Evolutionary conservation across 1,284 basidiomycete genomes (phyloP).

Genomic region (Ceratobasidium sp.): DNA sequence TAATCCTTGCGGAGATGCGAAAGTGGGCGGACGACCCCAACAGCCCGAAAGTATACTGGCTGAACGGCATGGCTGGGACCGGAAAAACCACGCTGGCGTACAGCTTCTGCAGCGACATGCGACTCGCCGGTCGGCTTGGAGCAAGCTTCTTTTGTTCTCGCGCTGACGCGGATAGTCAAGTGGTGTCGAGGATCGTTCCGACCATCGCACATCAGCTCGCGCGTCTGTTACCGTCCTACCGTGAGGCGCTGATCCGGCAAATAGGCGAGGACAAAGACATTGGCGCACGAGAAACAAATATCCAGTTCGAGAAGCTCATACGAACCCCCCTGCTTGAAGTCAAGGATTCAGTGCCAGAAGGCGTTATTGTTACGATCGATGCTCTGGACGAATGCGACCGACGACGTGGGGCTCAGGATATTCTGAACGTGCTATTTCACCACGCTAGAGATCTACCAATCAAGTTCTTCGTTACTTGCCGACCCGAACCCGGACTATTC

Average conservation of each 20-base stretch:
- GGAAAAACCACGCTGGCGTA: conserved; percentile 13
- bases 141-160: conserved; percentile 32
- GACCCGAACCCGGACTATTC: not conserved
- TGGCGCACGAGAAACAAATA: too few relatives aligned
- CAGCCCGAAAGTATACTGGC: conserved; percentile 15
- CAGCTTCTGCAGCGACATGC: conserved; percentile 2
- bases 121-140: not conserved
- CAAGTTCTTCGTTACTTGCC: conserved; percentile 23
- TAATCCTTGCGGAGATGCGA: not conserved
- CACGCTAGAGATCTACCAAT: not conserved
- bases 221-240: not conserved
- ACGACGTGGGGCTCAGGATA: not conserved
- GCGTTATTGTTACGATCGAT: not conserved
- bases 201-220: conserved; percentile 22
- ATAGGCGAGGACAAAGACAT: too few relatives aligned
- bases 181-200: conserved; percentile 3
- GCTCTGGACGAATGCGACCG: conserved; percentile 14
- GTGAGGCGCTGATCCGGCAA: not conserved
- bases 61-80: not conserved
- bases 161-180: not conserved
- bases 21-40: not conserved
- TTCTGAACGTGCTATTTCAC: not conserved
- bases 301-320: too few relatives aligned
- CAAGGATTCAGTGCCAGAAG: not conserved
- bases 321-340: not conserved